Base-by-base conservation (phyloP, 331 rosid genomes). In the Stylosanthes scabra region DNA sequence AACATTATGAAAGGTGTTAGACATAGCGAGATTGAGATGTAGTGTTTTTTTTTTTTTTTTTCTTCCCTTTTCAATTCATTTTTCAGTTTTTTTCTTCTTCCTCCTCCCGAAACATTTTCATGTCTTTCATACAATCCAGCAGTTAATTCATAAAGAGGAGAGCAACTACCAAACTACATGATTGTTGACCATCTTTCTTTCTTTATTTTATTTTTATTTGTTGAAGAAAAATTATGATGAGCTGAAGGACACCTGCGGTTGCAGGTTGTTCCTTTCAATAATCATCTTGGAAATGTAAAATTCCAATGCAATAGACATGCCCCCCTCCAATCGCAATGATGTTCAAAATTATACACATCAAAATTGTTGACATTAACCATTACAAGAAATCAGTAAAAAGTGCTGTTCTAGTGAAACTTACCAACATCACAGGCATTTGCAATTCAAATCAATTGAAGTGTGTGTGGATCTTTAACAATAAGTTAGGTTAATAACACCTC, bases 221-320 rank as follows among this genome's bases (percentile, higher is more conserved):
- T 7, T 60, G 34, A 52, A 14, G 76, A 70, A 51, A 39, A 54
- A 49, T 47, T 42, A 70, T 59, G 71, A 41, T 5, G 59, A 28
- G 50, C 25, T 20, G 25, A 20, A 20, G 42, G 37, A 31, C 76
- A 52, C 8, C 59, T 42, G 49, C 59, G 41, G 12, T 11, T 66
- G 74, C 75, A 68, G 74, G 81, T 9, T 41, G 76, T 66, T 70
- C n/a, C 71, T 69, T 70, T 70, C 71, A 77, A 63, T 47, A 52
- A 40, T 77, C 76, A 77, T 62, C 59, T 77, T 70, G 52, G 60
- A 70, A 70, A 70, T 13, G 64, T 57, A 69, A 41, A 40, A 16
- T 46, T 40, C 12, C n/a, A 39, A 8, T 47, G 14, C 27, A 40
- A 14, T 39, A 27, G 67, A 8, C 27, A 61, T 4, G 25, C 34